Evolutionary conservation across 768 basidiomycete genomes (phyloP).

Genomic region (Lactifluus subvellereus): DNA sequence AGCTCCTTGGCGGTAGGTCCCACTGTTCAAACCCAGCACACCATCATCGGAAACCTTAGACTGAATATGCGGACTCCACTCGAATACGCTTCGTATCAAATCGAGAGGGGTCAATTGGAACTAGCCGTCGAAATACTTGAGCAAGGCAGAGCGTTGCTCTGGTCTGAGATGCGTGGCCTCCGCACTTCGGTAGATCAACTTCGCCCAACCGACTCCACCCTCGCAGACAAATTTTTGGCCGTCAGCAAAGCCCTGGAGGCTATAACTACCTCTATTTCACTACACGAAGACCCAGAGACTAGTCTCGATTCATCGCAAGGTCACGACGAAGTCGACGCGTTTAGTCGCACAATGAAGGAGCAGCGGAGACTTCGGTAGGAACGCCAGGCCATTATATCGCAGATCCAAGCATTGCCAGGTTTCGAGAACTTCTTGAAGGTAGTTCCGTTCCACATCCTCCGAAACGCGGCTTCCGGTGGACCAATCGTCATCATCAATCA

Average conservation of each 20-base stretch:
- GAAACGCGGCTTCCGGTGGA: constrained; percentile 2
- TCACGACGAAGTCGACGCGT: not conserved
- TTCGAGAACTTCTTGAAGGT: constrained; percentile 6
- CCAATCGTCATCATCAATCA: constrained; percentile 15
- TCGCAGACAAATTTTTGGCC: constrained; percentile 2
- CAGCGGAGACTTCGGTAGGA: not conserved
- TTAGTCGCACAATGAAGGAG: not conserved
- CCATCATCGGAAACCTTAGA: not conserved
- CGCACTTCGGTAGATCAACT: constrained; percentile 13
- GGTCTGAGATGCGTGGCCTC: not conserved
- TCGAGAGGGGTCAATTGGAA: not conserved
- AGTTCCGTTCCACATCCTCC: not conserved
- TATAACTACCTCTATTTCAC: not conserved
- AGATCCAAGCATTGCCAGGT: not conserved
- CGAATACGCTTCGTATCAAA: not conserved
- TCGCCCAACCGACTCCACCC: constrained; percentile 3
- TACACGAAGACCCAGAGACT: not conserved
- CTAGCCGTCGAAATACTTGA: constrained; percentile 19
- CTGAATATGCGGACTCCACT: not conserved
- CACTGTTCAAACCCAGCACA: constrained; percentile 2
- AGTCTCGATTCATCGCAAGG: not conserved
- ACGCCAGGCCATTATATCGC: not conserved
- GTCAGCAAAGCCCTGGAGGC: not conserved
- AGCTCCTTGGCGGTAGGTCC: not conserved
- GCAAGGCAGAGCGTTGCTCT: constrained; percentile 3